Conservation (phyloP, 1,139 yeast genomes). For the Hemisphaericaspora xylofermentans region DNA sequence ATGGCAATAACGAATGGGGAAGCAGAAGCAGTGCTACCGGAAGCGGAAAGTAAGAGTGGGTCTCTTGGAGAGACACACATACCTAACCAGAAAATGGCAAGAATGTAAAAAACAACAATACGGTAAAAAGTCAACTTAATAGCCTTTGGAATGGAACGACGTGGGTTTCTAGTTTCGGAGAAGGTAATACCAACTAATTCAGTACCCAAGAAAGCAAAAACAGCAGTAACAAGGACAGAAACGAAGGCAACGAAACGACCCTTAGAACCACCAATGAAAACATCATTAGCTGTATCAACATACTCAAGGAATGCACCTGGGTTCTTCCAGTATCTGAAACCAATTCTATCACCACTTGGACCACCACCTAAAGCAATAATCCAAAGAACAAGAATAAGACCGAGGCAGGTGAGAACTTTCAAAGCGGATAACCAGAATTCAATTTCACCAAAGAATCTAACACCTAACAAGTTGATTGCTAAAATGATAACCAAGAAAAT, state of each 20-base stretch:
- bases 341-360: conserved; percentile 60
- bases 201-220: conserved; percentile 76
- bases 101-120: conserved; percentile 66
- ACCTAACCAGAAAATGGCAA: conserved; percentile 67
- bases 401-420: conserved; percentile 58
- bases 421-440: conserved; percentile 66
- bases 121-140: conserved; percentile 75
- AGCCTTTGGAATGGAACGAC: conserved; percentile 75
- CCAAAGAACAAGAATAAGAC: conserved; percentile 49
- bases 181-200: conserved; percentile 68
- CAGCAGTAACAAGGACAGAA: conserved; percentile 69
- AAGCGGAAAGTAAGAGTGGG: conserved; percentile 40
- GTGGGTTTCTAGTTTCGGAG: conserved; percentile 76
- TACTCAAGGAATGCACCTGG: conserved; percentile 63
- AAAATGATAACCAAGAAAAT: conserved; percentile 47
- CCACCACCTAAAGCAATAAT: conserved; percentile 57
- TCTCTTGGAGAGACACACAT: conserved; percentile 75
- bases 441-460: conserved; percentile 61
- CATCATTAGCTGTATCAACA: conserved; percentile 25
- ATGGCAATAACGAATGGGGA: conserved; percentile 49
- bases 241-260: conserved; percentile 62
- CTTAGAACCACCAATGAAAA: conserved; percentile 21
- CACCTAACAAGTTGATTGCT: conserved; percentile 60
- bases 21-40: conserved; percentile 41
- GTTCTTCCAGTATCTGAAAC: conserved; percentile 64